A percentile compares a stretch with the other conserved stretches of the same genome.
Evolutionary conservation across 768 basidiomycete species (phyloP).

Genomic region (Kwoniella mangroviensis): DNA sequence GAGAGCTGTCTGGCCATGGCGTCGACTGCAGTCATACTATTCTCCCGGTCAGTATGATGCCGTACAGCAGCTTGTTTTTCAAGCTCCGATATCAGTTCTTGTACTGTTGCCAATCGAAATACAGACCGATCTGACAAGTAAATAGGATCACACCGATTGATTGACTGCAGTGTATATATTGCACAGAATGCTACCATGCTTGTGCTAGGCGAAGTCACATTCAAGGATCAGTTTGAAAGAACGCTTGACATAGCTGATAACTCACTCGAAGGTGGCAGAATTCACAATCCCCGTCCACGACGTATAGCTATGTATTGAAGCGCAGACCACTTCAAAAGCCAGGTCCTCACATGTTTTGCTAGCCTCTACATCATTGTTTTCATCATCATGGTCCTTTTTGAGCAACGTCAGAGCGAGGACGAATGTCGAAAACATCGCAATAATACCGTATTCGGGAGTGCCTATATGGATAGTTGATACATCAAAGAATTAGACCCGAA

Average conservation of each 20-base stretch:
- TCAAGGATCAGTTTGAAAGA: background rate
- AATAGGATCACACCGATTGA: constrained; percentile 14
- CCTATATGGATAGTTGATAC: background rate
- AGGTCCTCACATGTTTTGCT: constrained; percentile 15
- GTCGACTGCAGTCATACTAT: constrained; percentile 24
- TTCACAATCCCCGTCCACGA: constrained; percentile 28
- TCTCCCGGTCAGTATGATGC: constrained; percentile 13
- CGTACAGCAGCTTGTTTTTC: constrained; percentile 18
- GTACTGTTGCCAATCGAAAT: constrained; percentile 19
- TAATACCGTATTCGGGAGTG: constrained; percentile 29
- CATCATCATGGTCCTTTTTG: constrained; percentile 10
- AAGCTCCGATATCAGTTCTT: constrained; percentile 21
- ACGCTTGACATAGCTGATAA: background rate
- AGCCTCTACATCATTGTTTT: constrained; percentile 9
- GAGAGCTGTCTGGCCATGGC: constrained; percentile 24
- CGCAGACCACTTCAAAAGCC: constrained; percentile 28
- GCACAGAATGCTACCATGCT: constrained; percentile 33
- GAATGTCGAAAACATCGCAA: constrained; percentile 24
- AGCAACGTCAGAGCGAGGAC: constrained; percentile 19
- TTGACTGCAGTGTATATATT: constrained; percentile 24
- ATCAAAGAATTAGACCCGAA: background rate
- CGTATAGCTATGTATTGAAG: constrained; percentile 23
- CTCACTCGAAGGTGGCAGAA: constrained; percentile 31
- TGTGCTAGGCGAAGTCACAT: constrained; percentile 13
- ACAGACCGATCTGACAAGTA: constrained; percentile 23